phyloP scores from a whole-genome alignment of 225 moss, liverwort and hornwort genomes.

The Straminergon stramineum region DNA sequence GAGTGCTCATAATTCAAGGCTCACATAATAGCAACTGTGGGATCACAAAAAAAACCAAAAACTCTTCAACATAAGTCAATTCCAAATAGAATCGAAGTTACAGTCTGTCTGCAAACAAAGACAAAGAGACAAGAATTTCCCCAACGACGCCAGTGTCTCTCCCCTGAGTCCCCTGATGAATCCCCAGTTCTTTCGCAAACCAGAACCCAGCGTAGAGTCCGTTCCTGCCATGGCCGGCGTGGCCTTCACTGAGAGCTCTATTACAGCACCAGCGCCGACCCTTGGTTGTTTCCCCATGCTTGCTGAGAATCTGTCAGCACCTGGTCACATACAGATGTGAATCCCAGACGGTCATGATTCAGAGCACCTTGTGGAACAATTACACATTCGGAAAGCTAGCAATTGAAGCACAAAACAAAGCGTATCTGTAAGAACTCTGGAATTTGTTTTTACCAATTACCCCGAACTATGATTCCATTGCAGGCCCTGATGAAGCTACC shows the following conservation, averaged over 20 bases:
- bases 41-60: background rate
- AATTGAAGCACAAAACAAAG: background rate
- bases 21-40: background rate
- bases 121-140: background rate
- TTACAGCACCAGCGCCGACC: background rate
- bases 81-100: background rate
- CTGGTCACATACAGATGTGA: background rate
- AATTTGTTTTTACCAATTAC: background rate
- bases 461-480: background rate
- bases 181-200: background rate
- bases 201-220: background rate
- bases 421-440: background rate
- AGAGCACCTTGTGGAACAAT: background rate
- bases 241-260: background rate
- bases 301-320: background rate
- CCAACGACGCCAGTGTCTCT: background rate
- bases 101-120: background rate
- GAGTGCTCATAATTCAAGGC: background rate
- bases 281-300: background rate
- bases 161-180: background rate
- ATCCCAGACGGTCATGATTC: background rate
- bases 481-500: background rate
- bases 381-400: too few species aligned
- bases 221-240: background rate
- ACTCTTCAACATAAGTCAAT: background rate